phyloP scores from a whole-genome alignment of 495 filamentous ascomycete genomes.

The Cladorrhinum samala region DNA sequence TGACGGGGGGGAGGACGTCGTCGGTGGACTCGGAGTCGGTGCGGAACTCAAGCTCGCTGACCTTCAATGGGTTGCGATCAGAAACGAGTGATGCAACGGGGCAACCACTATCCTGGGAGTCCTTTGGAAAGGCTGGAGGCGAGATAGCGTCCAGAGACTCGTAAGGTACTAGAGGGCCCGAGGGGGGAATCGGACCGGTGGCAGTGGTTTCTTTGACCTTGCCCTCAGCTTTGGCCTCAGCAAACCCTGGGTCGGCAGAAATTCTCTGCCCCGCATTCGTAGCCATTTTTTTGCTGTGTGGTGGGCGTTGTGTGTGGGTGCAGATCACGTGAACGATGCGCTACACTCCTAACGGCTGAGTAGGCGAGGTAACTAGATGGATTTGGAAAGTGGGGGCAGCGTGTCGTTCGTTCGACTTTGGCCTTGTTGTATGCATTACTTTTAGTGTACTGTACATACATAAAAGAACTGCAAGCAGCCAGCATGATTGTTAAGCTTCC shows the following conservation, averaged over 20 bases:
- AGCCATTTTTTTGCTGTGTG: constrained; percentile 23
- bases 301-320: constrained; percentile 20
- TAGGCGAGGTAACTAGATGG: constrained; percentile 11
- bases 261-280: constrained; percentile 26
- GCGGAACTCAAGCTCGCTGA: neutral
- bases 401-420: neutral
- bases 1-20: constrained; percentile 3
- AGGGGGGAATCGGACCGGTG: constrained; percentile 13
- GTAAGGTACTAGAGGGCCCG: constrained; percentile 16
- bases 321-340: constrained; percentile 17
- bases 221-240: constrained; percentile 14
- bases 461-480: too few species aligned
- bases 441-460: too few species aligned
- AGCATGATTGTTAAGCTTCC: too few species aligned
- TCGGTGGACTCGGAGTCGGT: constrained; percentile 1
- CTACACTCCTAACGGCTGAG: constrained; percentile 5
- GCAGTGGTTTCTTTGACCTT: constrained; percentile 19
- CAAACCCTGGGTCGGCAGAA: constrained; percentile 15
- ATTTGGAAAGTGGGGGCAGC: constrained; percentile 9
- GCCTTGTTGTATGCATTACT: too few species aligned
- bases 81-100: neutral
- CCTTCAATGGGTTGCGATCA: neutral
- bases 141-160: constrained; percentile 15
- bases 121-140: constrained; percentile 11
- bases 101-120: constrained; percentile 1